Base-by-base conservation (phyloP, 139 green algal genomes). In the Desmodesmus armatus region DNA sequence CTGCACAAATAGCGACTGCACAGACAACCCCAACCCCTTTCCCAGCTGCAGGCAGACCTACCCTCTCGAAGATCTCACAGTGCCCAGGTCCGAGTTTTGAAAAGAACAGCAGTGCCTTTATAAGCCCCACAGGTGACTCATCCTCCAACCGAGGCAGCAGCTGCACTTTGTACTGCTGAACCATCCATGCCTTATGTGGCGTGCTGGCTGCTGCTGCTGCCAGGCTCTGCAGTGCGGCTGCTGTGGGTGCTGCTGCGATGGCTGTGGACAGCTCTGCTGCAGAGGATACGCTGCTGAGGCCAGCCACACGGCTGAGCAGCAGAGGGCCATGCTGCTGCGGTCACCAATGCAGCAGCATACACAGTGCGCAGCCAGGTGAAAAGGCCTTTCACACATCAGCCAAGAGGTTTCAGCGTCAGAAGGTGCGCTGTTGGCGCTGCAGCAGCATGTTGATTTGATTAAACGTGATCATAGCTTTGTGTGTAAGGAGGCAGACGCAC, bases 41-140 rank as follows among this genome's bases (percentile, higher is more conserved):
- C 7, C 9, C 47, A 55, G 9, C 47, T 55, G 47, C 47, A 21
- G 47, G 9, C 13, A 13, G 9, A 55, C 9, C 47, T 29, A 82
- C 76, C 55, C 72, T 25, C 23, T 55, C 23, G 21, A 82, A 82
- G 5, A 82, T 25, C 23, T 82, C 76, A 19, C 40, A 53, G 55
- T 82, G 76, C 53, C 49, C 76, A 2, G 76, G 76, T 5, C 76
- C 76, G 37, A 82, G n/a, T 27, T 66, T 40, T n/a, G 76, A 53
- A 72, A 72, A 82, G n/a, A 82, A 82, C 55, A 72, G 37, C 23
- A 82, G 55, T 13, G 23, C 60, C 53, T 82, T 82, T 17, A 53
- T 33, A 1, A 82, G 76, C 17, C 21, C 37, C 7, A 37, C 41
- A 9, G 76, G 15, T 39, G 71, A 31, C 55, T 53, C 25, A 7